Evolutionary conservation across 306 rosid genomes (phyloP).

Genomic region (Oemleria cerasiformis): DNA sequence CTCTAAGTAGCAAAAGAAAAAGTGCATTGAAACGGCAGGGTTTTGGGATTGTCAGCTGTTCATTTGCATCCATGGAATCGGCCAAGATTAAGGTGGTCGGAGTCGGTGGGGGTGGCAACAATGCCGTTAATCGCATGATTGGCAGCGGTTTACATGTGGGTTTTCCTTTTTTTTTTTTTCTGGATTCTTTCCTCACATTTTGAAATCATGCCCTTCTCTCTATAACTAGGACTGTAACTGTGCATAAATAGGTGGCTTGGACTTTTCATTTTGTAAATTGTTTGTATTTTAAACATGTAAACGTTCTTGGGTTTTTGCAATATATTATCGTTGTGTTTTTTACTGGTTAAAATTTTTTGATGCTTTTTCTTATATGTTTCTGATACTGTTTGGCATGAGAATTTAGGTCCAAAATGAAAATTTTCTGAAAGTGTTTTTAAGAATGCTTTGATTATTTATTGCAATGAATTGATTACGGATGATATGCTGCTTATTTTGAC

Average conservation of each 20-base stretch:
- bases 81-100: slow-evolving; percentile 96
- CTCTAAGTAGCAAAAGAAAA: slow-evolving; percentile 32
- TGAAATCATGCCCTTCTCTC: not conserved
- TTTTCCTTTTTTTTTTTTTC: slow-evolving; percentile 13
- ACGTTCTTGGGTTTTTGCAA: no score
- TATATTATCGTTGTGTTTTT: not conserved
- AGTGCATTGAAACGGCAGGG: slow-evolving; percentile 25
- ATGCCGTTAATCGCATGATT: slow-evolving; percentile 96
- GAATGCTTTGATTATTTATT: not conserved
- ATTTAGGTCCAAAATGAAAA: not conserved
- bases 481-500: slow-evolving; percentile 34
- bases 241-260: slow-evolving; percentile 11
- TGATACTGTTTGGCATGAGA: not conserved
- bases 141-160: slow-evolving; percentile 80
- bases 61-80: slow-evolving; percentile 52
- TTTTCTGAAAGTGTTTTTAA: not conserved
- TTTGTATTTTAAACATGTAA: not conserved
- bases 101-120: slow-evolving; percentile 94
- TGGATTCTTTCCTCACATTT: not conserved
- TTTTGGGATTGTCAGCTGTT: slow-evolving; percentile 40
- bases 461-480: slow-evolving; percentile 24
- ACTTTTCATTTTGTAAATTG: not conserved
- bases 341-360: not conserved
- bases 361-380: not conserved
- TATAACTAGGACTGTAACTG: not conserved